phyloP scores from a whole-genome alignment of 2,329 filamentous ascomycete species.

The Fusarium tjaetaba region DNA sequence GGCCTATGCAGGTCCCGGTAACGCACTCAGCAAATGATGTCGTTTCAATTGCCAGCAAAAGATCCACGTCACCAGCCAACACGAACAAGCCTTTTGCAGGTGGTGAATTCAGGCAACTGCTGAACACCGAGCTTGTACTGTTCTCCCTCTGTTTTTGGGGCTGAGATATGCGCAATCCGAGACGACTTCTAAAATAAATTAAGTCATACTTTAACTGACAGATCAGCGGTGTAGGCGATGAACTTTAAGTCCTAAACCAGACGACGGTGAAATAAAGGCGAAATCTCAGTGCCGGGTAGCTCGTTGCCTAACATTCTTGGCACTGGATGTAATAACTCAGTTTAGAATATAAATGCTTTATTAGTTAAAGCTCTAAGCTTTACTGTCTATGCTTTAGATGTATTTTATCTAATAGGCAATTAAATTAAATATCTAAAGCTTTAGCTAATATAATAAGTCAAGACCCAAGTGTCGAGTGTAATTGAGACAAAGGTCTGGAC shows the following conservation, averaged over 20 bases:
- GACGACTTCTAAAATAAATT: not conserved
- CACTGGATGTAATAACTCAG: not conserved
- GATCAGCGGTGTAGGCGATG: no score
- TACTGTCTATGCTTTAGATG: no score
- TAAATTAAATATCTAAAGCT: no score
- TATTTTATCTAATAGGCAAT: no score
- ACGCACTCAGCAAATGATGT: not conserved
- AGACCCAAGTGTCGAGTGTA: no score
- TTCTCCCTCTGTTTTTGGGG: not conserved
- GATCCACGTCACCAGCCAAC: not conserved
- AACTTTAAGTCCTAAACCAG: not conserved
- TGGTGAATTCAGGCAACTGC: accelerated
- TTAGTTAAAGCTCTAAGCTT: no score
- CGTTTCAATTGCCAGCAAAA: not conserved
- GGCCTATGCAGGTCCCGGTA: not conserved
- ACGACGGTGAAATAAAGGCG: not conserved
- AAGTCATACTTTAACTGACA: accelerated
- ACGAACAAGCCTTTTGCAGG: not conserved
- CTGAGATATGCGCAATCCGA: no score
- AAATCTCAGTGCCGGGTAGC: not conserved
- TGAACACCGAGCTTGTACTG: not conserved
- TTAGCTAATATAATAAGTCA: no score
- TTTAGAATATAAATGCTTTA: not conserved
- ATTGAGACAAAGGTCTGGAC: no score
- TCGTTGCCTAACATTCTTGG: accelerated